Conservation (phyloP, 2,329 filamentous ascomycete genomes). For the Chalaropsis thielavioides region DNA sequence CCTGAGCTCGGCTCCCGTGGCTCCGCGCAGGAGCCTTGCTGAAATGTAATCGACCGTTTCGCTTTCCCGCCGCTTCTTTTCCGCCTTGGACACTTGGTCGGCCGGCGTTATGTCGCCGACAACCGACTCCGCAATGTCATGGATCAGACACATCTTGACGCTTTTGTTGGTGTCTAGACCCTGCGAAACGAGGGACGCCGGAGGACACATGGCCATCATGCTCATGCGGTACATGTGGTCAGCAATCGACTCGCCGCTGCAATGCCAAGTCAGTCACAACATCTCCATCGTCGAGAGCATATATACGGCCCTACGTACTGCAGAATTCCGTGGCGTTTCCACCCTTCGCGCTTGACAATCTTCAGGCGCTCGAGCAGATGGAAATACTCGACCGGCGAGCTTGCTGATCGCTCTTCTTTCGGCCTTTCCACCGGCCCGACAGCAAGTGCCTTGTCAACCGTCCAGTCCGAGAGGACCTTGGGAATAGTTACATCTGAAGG, state of each 20-base stretch:
- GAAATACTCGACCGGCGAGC: constrained; percentile 71
- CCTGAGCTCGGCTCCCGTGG: constrained; percentile 54
- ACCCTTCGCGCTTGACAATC: constrained; percentile 91
- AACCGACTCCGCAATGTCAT: constrained; percentile 93
- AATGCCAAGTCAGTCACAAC: background rate
- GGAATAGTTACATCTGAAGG: constrained; percentile 21
- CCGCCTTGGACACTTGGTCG: constrained; percentile 70
- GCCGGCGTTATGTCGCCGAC: constrained; percentile 97
- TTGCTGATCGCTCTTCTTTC: constrained; percentile 44
- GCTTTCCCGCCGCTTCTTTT: constrained; percentile 78
- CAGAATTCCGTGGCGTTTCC: constrained; percentile 71
- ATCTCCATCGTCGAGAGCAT: background rate
- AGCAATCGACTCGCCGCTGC: constrained; percentile 71
- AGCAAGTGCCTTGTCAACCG: constrained; percentile 20
- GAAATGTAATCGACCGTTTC: constrained; percentile 88
- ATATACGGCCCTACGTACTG: constrained; percentile 28
- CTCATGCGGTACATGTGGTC: constrained; percentile 99
- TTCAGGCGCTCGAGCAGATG: constrained; percentile 89
- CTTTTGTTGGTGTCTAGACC: constrained; percentile 65
- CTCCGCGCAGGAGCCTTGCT: constrained; percentile 56
- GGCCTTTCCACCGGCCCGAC: constrained; percentile 23
- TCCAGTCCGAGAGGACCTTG: constrained; percentile 20
- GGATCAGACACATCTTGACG: constrained; percentile 87
- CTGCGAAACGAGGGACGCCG: constrained; percentile 50
- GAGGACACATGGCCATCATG: constrained; percentile 84